Evolutionary conservation across 352 stramenopile species (phyloP).

Genomic region (Pythium oligandrum): DNA sequence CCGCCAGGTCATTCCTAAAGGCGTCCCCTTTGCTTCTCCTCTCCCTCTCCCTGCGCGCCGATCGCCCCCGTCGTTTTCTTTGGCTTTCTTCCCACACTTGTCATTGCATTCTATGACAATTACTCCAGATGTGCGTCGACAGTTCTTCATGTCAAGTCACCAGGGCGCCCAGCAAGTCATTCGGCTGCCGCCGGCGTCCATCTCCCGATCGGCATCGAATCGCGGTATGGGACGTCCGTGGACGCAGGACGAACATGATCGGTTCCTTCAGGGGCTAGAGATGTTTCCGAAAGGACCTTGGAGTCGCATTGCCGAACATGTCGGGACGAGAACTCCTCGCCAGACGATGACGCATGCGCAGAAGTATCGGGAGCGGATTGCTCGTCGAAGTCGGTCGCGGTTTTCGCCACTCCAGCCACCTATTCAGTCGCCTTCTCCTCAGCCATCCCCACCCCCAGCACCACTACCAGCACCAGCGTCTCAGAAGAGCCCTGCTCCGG

Average conservation of each 20-base stretch:
- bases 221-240: conserved; percentile 19
- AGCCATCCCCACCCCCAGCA: too few species aligned
- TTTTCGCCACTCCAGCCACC: too few species aligned
- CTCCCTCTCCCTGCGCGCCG: too few species aligned
- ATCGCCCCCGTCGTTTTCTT: neutral
- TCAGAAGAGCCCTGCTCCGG: too few species aligned
- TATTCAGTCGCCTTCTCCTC: too few species aligned
- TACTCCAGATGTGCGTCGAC: conserved; percentile 2
- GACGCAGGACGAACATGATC: conserved; percentile 30
- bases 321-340: conserved; percentile 9
- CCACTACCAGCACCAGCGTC: too few species aligned
- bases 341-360: conserved; percentile 37
- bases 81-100: neutral
- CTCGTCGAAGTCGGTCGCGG: conserved; percentile 1
- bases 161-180: conserved; percentile 6
- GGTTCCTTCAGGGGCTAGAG: conserved; percentile 30
- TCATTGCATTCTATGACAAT: conserved; percentile 1
- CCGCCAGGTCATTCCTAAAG: too few species aligned
- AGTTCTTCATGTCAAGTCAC: conserved; percentile 1
- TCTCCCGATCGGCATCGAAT: neutral
- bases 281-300: conserved; percentile 23
- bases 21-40: too few species aligned
- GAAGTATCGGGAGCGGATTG: conserved; percentile 32
- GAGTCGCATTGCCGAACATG: conserved; percentile 21
- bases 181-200: conserved; percentile 1